Base-by-base conservation (phyloP, 23 red algal species). In the Gracilaria caudata region DNA sequence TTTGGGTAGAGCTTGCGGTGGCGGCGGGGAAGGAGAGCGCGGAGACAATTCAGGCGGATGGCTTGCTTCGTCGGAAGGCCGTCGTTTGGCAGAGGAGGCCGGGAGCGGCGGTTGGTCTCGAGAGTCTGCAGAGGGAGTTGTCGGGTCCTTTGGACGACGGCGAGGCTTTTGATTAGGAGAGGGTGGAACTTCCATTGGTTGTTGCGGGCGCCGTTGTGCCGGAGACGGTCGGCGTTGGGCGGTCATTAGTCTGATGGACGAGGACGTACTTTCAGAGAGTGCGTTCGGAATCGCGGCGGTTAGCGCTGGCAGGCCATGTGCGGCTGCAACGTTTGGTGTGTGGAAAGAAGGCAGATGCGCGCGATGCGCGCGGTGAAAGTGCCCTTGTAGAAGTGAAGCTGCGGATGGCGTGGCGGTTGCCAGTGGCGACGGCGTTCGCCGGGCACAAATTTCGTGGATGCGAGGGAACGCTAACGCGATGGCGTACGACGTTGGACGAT, bases 21-120 rank as follows among this genome's bases (percentile, higher is more conserved):
- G 70, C 4, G n/a, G 70, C 43, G 70, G 38, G 47, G 70, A 47
- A 3, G n/a, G 39, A 0, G 70, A 49, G 43, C 70, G 70, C 12
- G 37, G 70, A 29, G 70, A 47, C 39, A 3, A 12, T 0, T 75
- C 40, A 8, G 39, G 37, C 39, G 70, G 43, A 29, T 21, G 70
- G 37, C 37, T n/a, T 14, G 24, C 70, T 10, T 75, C 70, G 13
- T 75, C 70, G 40, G 70, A 75, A 7, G 70, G 70, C 21, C 70
- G 70, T 47, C 70, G 20, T 9, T 75, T 43, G 3, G 10, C 70
- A 26, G 40, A 47, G 10, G 70, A 28, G 9, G 25, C 32, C 0
- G 61, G 25, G 21, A 17, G 61, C 1, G 61, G 30, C 39, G 21
- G 38, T 12, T 75, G 37, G 21, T 75, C 70, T 3, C 70, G 38